Conservation (phyloP, 2,329 filamentous ascomycete genomes). For the Amylocarpus encephaloides region DNA sequence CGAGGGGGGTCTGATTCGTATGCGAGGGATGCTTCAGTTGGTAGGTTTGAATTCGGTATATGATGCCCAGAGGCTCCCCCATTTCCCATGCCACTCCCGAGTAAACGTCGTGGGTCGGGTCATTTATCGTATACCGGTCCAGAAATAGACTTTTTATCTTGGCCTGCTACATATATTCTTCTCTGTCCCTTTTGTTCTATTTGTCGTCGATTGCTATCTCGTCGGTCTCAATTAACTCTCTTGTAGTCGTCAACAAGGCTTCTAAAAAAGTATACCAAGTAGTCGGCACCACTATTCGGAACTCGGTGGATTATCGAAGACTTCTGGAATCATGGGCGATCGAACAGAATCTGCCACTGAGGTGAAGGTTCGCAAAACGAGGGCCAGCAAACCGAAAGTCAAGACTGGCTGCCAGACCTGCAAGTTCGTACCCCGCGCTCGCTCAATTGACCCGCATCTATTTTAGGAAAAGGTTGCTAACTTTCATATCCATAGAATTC, state of each 20-base stretch:
- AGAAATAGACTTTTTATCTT: neutral
- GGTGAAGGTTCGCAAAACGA: constrained; percentile 11
- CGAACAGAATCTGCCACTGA: constrained; percentile 1
- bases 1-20: neutral
- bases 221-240: neutral
- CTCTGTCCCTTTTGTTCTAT: neutral
- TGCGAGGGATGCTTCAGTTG: neutral
- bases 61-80: neutral
- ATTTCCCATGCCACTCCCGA: neutral
- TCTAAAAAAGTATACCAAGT: neutral
- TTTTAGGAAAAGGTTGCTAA: neutral
- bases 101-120: neutral
- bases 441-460: neutral
- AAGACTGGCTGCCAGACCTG: constrained; percentile 31
- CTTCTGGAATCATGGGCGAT: constrained; percentile 2
- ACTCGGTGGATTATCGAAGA: neutral
- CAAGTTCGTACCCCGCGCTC: constrained; percentile 25
- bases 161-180: neutral
- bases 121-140: neutral
- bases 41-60: neutral
- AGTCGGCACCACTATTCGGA: neutral
- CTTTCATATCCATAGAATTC: constrained; percentile 20
- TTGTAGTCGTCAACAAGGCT: neutral
- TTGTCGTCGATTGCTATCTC: neutral
- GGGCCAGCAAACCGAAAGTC: constrained; percentile 29